Evolutionary conservation across 768 basidiomycete species (phyloP), one percentile per base, ranked within the genome.

Genomic region (Solioccasus polychromus): DNA sequence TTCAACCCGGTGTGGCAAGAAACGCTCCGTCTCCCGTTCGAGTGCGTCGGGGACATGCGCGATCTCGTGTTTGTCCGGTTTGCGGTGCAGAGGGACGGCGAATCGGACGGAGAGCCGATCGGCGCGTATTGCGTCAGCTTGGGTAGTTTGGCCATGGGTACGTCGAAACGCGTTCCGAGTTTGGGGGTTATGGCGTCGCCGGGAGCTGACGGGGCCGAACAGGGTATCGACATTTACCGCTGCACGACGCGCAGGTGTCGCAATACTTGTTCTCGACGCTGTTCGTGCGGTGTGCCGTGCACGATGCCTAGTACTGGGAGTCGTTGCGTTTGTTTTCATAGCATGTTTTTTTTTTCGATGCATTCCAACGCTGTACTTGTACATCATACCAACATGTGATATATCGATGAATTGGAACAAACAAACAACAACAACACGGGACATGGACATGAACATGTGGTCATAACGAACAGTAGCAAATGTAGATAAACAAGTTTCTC

Each of bases 241-340:
- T 98, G 28, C 89, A 92, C 57, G 95, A 98, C 64, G 69, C 78
- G 2, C 85, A 93, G 61, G 79, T 91, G 35, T 85, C 87, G 30
- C 92, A 93, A 59, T 89, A 85, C 59, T 71, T 97, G 39, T 97
- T 94, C 67, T 91, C 93, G 19, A 93, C 93, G n/a, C 72, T 98
- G 15, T 96, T 97, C 58, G 83, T 95, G 18, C 69, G 78, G 44
- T 77, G 85, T 36, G 67, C 74, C 15, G 64, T 91, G 29, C 59
- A 65, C 3, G 67, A 72, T 23, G 62, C 47, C 0, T 66, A 15
- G n/a, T n/a, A n/a, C n/a, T n/a, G n/a, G n/a, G n/a, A n/a, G n/a
- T n/a, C n/a, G n/a, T n/a, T n/a, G n/a, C n/a, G n/a, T n/a, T n/a
- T n/a, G n/a, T n/a, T n/a, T n/a, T n/a, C n/a, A n/a, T n/a, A n/a